phyloP scores from a whole-genome alignment of 2,329 filamentous ascomycete species.

The Aspergillus melleus region DNA sequence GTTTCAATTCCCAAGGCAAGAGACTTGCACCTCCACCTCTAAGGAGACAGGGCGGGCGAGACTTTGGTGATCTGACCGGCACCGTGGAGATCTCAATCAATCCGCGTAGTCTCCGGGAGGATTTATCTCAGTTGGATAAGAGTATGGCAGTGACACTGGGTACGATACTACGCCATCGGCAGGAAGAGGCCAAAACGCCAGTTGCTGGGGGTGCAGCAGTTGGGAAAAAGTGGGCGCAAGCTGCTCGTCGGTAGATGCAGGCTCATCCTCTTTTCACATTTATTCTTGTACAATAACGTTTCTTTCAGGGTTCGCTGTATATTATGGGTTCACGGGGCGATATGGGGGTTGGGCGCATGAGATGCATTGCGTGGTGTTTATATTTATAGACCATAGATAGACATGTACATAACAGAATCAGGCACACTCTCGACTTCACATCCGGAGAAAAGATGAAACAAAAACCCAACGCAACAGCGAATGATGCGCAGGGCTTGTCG shows the following conservation, averaged over 20 bases:
- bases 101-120: slow-evolving; percentile 10
- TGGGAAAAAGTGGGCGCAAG: background rate
- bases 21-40: slow-evolving; percentile 10
- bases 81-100: slow-evolving; percentile 34
- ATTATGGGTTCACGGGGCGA: background rate
- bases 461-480: background rate
- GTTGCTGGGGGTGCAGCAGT: no score
- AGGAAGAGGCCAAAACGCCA: no score
- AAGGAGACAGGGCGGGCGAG: background rate
- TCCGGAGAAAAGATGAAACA: background rate
- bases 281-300: background rate
- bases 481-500: background rate
- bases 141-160: slow-evolving; percentile 16
- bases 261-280: no score
- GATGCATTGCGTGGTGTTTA: background rate
- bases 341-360: background rate
- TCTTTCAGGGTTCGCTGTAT: background rate
- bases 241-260: no score
- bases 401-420: background rate
- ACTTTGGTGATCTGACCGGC: slow-evolving; percentile 32
- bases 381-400: background rate
- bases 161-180: background rate
- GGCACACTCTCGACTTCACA: background rate
- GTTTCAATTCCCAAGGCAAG: slow-evolving; percentile 42
- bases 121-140: slow-evolving; percentile 16